phyloP scores from a whole-genome alignment of 345 rosid species.

The Pistacia integerrima region DNA sequence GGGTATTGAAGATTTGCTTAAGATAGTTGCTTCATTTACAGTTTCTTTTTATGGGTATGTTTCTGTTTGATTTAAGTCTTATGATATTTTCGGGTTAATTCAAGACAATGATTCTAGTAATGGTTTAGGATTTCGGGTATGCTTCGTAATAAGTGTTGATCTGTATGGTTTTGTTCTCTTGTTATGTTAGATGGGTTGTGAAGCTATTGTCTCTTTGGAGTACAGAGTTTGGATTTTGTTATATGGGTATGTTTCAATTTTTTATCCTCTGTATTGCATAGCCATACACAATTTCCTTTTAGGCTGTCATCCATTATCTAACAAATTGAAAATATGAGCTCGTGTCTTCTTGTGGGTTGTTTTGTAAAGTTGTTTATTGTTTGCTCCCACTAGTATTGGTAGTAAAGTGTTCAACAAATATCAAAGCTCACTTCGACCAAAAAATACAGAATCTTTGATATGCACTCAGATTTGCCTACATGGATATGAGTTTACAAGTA shows the following conservation, averaged over 20 bases:
- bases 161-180: background rate
- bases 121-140: background rate
- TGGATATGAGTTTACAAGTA: too few relatives aligned
- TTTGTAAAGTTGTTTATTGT: too few relatives aligned
- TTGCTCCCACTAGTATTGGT: too few relatives aligned
- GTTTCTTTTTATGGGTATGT: background rate
- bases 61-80: constrained; percentile 3
- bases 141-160: background rate
- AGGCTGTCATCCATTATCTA: too few relatives aligned
- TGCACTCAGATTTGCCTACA: too few relatives aligned
- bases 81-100: background rate
- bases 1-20: background rate
- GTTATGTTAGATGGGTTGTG: constrained; percentile 16
- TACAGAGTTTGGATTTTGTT: constrained; percentile 17
- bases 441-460: too few relatives aligned
- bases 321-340: too few relatives aligned
- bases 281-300: too few relatives aligned
- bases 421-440: too few relatives aligned
- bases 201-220: constrained; percentile 1
- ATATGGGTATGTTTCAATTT: constrained; percentile 46
- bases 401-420: too few relatives aligned
- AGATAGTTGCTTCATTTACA: background rate
- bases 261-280: too few relatives aligned
- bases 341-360: too few relatives aligned
- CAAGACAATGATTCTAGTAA: background rate